Evolutionary conservation across 768 basidiomycete genomes (phyloP), one percentile per base, ranked within the genome.

Genomic region (Austroboletus festivus): DNA sequence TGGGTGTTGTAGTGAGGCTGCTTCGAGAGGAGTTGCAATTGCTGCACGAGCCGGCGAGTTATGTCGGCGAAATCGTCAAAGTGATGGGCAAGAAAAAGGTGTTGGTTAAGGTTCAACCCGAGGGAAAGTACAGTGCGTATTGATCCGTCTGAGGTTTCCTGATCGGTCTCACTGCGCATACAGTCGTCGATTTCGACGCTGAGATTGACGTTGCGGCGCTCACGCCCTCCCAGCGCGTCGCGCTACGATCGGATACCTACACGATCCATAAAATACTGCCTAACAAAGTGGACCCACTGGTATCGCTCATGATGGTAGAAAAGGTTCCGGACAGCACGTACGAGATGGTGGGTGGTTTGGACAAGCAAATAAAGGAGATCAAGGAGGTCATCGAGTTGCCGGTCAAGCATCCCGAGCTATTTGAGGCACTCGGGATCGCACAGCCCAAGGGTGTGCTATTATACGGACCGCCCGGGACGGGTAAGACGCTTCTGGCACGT

Each of bases 1-100:
- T 19, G 6, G 15, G 30, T 4, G 12, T 30, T 21, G 23, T 41
- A 96, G 95, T 99, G 22, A 78, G 95, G 40, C 69, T 98, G 10
- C 74, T 98, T 28, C 68, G 94, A 34, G 95, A 99, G 67, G 95
- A 95, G 70, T 73, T 98, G 3, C 93, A 93, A 61, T 74, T 94
- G 12, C 74, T 96, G 7, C 93, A 93, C 55, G 95, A 98, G 62
- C 93, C 96, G 0, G 95, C 93, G 22, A 91, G 88, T 64, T 97
- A 98, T 71, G 94, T 99, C 34, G 96, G 96, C 7, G 96, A 98
- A 70, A 84, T 98, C 12, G 86, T 97, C 57, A 98, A 95, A 71
- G 87, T 96, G 6, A 99, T 98, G 96, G 93, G 94, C 47, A 97
- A 97, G 86, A 98, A 85, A 69, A 97, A 96, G 71, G 94, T 98